phyloP scores from a whole-genome alignment of 2,329 filamentous ascomycete species.

The Cadophora malorum region DNA sequence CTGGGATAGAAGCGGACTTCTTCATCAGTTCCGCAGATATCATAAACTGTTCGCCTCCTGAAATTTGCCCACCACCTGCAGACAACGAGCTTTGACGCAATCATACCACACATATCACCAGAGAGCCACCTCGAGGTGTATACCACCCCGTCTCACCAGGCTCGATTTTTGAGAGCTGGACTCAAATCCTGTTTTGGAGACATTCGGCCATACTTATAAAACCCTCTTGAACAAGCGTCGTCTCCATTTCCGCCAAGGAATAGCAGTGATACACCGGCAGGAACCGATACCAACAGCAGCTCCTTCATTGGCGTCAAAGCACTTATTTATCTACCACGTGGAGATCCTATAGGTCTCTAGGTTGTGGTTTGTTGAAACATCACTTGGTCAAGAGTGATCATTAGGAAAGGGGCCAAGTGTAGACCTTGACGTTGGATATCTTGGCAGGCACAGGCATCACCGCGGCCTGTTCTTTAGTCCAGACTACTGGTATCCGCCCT shows the following conservation, averaged over 20 bases:
- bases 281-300: not conserved
- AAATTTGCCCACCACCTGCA: not conserved
- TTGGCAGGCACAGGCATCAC: slow-evolving; percentile 19
- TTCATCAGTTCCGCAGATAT: not conserved
- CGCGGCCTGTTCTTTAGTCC: slow-evolving; percentile 18
- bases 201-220: too few species aligned
- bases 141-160: too few species aligned
- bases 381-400: not conserved
- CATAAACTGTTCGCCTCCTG: not conserved
- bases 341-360: not conserved
- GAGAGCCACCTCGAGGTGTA: too few species aligned
- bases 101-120: too few species aligned
- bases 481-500: not conserved
- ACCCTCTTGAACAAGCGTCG: not conserved
- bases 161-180: too few species aligned
- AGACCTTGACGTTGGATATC: slow-evolving; percentile 1
- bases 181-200: too few species aligned
- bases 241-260: not conserved
- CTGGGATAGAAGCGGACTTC: not conserved
- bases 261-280: not conserved
- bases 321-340: not conserved
- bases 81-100: too few species aligned
- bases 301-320: not conserved
- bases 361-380: not conserved
- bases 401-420: too few species aligned